Evolutionary conservation across 306 rosid genomes (phyloP).

Genomic region (Sophora flavescens): DNA sequence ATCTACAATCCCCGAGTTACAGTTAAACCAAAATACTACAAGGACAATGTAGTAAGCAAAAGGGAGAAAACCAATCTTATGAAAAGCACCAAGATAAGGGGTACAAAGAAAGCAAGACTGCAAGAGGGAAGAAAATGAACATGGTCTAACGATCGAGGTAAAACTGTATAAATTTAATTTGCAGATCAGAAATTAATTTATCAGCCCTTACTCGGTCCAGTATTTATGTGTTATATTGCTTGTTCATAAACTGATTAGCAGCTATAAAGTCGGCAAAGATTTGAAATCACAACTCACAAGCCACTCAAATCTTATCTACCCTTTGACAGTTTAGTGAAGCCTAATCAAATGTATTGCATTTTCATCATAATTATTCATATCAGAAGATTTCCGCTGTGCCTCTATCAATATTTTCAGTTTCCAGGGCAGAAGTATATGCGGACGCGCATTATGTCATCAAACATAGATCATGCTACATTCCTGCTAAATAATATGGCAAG

Average conservation of each 20-base stretch:
- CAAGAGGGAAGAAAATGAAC: not conserved
- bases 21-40: constrained; percentile 12
- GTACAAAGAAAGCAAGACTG: not conserved
- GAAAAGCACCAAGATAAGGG: not conserved
- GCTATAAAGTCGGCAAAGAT: not conserved
- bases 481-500: not conserved
- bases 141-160: not conserved
- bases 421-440: not conserved
- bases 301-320: not conserved
- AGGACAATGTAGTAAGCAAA: not conserved
- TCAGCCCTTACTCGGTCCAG: constrained; percentile 14
- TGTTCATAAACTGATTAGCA: not conserved
- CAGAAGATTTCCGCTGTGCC: not conserved
- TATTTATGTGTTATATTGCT: not conserved
- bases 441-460: not conserved
- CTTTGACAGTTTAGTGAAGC: constrained; percentile 7
- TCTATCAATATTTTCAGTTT: constrained; percentile 3
- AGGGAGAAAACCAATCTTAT: constrained; percentile 9
- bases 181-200: not conserved
- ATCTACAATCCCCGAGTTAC: constrained; percentile 2
- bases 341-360: constrained; percentile 7
- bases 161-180: not conserved
- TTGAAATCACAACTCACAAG: not conserved
- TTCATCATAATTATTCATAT: constrained; percentile 14
- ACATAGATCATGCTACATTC: not conserved